Evolutionary conservation across 2,329 filamentous ascomycete genomes (phyloP), one percentile per base, ranked within the genome.

Genomic region (Alternaria sp.): DNA sequence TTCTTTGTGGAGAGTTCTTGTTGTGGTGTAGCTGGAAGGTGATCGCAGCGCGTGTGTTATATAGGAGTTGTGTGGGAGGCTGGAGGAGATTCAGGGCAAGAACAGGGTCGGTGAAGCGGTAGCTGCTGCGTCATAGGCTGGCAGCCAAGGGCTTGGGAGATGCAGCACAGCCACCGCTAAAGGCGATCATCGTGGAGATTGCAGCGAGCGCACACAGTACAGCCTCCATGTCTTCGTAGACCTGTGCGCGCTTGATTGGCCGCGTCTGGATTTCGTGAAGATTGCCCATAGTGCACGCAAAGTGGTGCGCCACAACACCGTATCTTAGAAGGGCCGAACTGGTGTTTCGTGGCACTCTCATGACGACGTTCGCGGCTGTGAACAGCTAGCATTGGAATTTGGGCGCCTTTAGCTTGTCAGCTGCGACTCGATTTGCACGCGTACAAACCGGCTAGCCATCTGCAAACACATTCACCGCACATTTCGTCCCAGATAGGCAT

Each of bases 11-110:
- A n/a, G 14, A 21, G 55, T 23, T 50, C 49, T 53, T 58, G 44
- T 60, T 61, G 58, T 58, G 55, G 6, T 46, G 56, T 12, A 37
- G 55, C 21, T 55, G 33, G 23, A 57, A 49, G 45, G 37, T 46
- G 25, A 15, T 41, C 21, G 41, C 41, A 45, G 53, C 20, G 59
- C 6, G 41, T 46, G 28, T 47, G 37, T 68, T 72, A 68, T 61
- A 69, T 71, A 71, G 58, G 51, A 55, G 28, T 26, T 56, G 44
- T 25, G 43, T 43, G 57, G 58, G 64, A 44, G 61, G 66, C 61
- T 67, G 58, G 57, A 43, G 50, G 68, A 64, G 63, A 64, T 37
- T 53, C 49, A 53, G 20, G 49, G 49, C 30, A 53, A 25, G 49
- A 66, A 55, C 54, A 62, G 50, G 65, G 55, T 50, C 59, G 44